Evolutionary conservation across 805 yeast species (phyloP), one percentile per base, ranked within the genome.

Genomic region (Monosporozyma unispora): DNA sequence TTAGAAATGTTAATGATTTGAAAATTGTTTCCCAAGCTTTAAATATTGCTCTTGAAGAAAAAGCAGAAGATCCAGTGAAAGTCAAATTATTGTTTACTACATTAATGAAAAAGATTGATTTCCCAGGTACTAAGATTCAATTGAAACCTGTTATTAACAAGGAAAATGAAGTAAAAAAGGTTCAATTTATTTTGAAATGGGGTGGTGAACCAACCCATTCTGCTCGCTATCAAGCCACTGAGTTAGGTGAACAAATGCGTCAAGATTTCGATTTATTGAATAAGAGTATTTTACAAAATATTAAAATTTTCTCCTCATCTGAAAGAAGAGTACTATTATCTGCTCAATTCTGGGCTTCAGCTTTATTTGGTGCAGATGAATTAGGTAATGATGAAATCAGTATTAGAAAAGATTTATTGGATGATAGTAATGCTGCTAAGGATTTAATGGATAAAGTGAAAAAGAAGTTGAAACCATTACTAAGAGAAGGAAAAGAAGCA

Each of bases 121-220:
- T 93, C 57, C 97, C 98, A 0, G 99, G 99, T 9, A 93, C 99
- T 0, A 93, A 93, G 63, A 84, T 93, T 53, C 99, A 93, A 70
- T 70, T 93, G 59, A 93, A 93, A 65, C 99, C 99, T 0, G 82
- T 91, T 3, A 62, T 90, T 49, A 76, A 77, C 58, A 70, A 73
- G 12, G 81, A 78, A 38, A 82, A 78, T 35, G 81, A 82, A 31
- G 93, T 93, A 19, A 97, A 91, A 56, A 93, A 93, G 64, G 97
- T 91, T 22, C 99, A 93, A 67, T 82, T 93, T 54, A 95, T 93
- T 53, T 73, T 93, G 59, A 93, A 93, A 66, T 93, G 99, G 99
- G 99, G 99, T 59, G 99, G 99, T 54, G 99, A 93, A 67, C 97
- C 99, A 5, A 93, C 99, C 1, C 99, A 93, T 66, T 89, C 97